phyloP scores from a whole-genome alignment of 306 rosid genomes.

The Boehmeria nivea region DNA sequence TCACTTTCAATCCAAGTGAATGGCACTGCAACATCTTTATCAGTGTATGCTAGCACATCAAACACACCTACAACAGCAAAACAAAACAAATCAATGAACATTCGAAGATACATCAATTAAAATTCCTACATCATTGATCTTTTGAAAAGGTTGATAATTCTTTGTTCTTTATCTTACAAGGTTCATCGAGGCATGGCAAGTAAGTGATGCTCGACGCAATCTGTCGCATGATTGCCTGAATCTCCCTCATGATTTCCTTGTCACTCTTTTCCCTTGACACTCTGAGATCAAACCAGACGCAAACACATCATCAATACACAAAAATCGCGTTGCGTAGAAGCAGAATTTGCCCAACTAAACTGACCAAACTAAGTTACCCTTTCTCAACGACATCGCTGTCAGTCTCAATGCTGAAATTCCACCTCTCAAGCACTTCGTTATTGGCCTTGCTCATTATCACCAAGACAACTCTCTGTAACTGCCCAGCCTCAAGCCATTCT shows the following conservation, averaged over 20 bases:
- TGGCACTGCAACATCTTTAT: slow-evolving; percentile 88
- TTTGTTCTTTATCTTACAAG: slow-evolving; percentile 46
- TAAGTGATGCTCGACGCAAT: slow-evolving; percentile 98
- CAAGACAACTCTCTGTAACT: slow-evolving; percentile 88
- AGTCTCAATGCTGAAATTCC: slow-evolving; percentile 97
- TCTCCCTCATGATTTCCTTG: slow-evolving; percentile 98
- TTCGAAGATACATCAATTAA: background rate
- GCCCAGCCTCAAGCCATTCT: slow-evolving; percentile 99
- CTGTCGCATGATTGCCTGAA: slow-evolving; percentile 98
- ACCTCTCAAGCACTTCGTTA: slow-evolving; percentile 87
- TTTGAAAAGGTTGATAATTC: background rate
- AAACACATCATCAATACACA: slow-evolving; percentile 7
- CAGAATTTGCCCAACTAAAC: background rate
- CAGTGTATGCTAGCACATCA: slow-evolving; percentile 96
- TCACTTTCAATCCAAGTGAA: slow-evolving; percentile 98
- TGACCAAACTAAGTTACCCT: slow-evolving; percentile 39
- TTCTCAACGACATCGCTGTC: slow-evolving; percentile 77
- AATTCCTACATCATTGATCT: background rate
- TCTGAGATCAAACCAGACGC: slow-evolving; percentile 30
- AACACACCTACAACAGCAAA: slow-evolving; percentile 59
- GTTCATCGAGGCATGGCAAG: slow-evolving; percentile 92
- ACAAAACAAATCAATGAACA: background rate
- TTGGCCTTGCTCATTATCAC: slow-evolving; percentile 76
- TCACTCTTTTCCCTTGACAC: slow-evolving; percentile 93
- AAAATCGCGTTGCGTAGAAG: no score